phyloP scores from a whole-genome alignment of 2,329 filamentous ascomycete genomes.

The Microsporum audouinii region DNA sequence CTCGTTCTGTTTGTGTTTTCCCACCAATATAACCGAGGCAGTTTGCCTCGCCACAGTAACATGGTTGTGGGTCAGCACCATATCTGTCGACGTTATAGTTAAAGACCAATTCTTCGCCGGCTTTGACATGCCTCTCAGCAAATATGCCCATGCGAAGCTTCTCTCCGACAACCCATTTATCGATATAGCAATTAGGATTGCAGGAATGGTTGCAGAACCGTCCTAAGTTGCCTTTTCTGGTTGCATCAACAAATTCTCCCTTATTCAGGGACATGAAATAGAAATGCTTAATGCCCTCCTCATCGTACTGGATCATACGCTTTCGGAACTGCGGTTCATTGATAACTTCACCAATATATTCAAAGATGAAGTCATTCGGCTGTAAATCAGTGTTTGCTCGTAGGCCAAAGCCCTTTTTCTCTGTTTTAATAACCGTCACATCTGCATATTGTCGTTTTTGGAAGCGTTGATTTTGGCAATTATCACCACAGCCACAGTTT shows the following conservation, averaged over 20 bases:
- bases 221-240: constrained; percentile 88
- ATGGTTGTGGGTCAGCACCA: constrained; percentile 89
- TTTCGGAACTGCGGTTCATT: constrained; percentile 80
- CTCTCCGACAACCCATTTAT: constrained; percentile 97
- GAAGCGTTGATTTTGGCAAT: constrained; percentile 91
- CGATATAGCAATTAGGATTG: constrained; percentile 96
- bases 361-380: constrained; percentile 85
- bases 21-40: constrained; percentile 95
- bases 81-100: constrained; percentile 99
- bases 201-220: constrained; percentile 99
- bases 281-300: constrained; percentile 96
- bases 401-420: constrained; percentile 93
- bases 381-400: constrained; percentile 67
- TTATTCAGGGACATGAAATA: constrained; percentile 99
- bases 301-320: constrained; percentile 85
- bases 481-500: constrained; percentile 74
- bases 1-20: constrained; percentile 92
- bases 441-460: constrained; percentile 79
- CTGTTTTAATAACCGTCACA: constrained; percentile 92
- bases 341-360: constrained; percentile 98
- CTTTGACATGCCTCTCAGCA: constrained; percentile 68
- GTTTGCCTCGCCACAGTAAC: constrained; percentile 89
- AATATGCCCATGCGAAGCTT: constrained; percentile 99
- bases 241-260: constrained; percentile 93
- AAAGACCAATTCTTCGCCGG: constrained; percentile 92